Evolutionary conservation across 2,329 filamentous ascomycete species (phyloP).

Genomic region (Arthrinium phaeospermum): DNA sequence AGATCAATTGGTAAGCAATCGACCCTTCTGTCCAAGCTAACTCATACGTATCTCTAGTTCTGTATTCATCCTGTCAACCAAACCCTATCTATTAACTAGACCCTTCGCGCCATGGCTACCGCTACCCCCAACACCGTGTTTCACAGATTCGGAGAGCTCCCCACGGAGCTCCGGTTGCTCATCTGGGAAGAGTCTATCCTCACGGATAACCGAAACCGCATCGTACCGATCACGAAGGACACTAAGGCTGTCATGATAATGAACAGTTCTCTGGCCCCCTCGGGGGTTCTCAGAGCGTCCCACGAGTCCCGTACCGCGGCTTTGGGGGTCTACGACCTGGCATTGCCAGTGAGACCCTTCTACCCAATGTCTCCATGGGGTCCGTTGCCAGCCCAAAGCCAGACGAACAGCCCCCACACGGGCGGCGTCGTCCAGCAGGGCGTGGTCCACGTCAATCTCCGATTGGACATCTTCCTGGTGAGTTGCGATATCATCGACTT

Average conservation of each 20-base stretch:
- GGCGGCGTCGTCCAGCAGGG: neutral
- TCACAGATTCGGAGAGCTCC: neutral
- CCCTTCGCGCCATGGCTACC: neutral
- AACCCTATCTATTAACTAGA: too few species aligned
- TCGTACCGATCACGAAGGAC: neutral
- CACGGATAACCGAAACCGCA: neutral
- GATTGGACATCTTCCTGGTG: neutral
- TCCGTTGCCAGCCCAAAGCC: neutral
- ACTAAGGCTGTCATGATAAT: neutral
- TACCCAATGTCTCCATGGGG: too few species aligned
- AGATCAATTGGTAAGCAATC: neutral
- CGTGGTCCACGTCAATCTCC: neutral
- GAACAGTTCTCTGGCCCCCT: neutral
- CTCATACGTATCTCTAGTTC: too few species aligned
- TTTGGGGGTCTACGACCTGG: neutral
- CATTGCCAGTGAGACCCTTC: neutral
- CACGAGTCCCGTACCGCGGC: neutral
- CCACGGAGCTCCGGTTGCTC: neutral
- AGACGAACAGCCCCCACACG: neutral
- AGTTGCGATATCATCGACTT: neutral
- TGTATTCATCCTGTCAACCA: too few species aligned
- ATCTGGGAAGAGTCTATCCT: neutral
- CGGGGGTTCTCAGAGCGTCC: neutral
- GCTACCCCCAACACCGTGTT: neutral
- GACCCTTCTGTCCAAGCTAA: neutral